Base-by-base conservation (phyloP, 1,139 yeast genomes). In the Geotrichum siamense region DNA sequence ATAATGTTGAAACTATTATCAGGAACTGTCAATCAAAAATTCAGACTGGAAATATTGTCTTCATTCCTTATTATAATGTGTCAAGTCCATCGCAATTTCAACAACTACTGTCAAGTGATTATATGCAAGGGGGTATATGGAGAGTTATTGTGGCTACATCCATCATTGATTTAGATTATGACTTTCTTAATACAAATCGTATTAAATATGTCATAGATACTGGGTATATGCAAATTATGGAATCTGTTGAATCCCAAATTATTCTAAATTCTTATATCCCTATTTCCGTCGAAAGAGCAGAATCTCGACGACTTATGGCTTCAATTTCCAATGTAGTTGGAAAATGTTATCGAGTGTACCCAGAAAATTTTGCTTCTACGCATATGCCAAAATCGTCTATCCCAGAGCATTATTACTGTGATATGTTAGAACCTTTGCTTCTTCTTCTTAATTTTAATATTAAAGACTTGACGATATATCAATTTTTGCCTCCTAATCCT, bases 1-100 rank as follows among this genome's bases (percentile, higher is more conserved):
- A 81, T 56, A 95, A 86, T 63, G 83, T 85, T 59, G 91, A 83
- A 63, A 87, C 80, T 53, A 87, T 94, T 0, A 80, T 83, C 64
- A 33, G 41, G 9, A 38, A 38, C 8, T 36, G 27, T 6, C 27
- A 31, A 19, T 46, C 47, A n/a, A 39, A 43, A 67, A 68, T 37
- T 70, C 46, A 43, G 16, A 32, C 40, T 10, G 26, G 31, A 13
- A 39, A 43, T 10, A 35, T 38, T 10, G 82, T 60, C 84, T 81
- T 46, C 77, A 80, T 27, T 87, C 94, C 23, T 77, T 80, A 44
- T 65, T 38, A 43, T 27, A 29, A 37, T 17, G 25, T 30, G n/a
- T 40, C 21, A 31, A 46, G 22, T 15, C 23, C 27, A 20, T 23
- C 15, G n/a, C 50, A 43, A 35, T 47, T 22, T 23, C 43, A 43